phyloP scores from a whole-genome alignment of 257 asterid species.

The Solanum dulcamara region DNA sequence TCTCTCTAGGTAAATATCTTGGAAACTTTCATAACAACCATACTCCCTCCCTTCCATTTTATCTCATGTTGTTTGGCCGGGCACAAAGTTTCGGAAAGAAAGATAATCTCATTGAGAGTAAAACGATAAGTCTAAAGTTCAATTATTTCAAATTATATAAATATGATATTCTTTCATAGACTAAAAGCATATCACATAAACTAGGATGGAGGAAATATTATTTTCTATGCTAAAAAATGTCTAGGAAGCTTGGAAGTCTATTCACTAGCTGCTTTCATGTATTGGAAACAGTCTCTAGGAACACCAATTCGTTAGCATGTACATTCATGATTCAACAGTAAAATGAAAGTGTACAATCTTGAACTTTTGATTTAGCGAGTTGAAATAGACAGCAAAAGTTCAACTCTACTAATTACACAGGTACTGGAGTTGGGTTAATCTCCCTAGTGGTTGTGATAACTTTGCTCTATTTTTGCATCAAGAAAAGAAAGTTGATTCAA shows the following conservation, averaged over 20 bases:
- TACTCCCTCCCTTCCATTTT: background rate
- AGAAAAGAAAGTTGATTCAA: background rate
- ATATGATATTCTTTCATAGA: background rate
- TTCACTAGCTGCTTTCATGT: background rate
- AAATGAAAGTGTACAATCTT: background rate
- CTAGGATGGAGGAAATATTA: background rate
- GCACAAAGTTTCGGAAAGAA: background rate
- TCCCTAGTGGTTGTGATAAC: background rate
- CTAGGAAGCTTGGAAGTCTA: background rate
- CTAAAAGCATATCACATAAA: background rate
- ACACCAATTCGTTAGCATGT: background rate
- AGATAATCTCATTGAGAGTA: background rate
- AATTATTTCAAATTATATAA: no score
- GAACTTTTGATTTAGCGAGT: background rate
- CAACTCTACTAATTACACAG: background rate
- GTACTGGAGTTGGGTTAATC: background rate
- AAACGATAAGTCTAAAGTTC: background rate
- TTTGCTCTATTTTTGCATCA: background rate
- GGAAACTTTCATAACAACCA: background rate
- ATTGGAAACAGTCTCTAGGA: background rate
- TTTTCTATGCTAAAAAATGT: no score
- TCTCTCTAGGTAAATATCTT: slow-evolving; percentile 32
- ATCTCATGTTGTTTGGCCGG: background rate
- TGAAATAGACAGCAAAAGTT: background rate
- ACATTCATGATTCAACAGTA: background rate